These are phyloP conservation scores for Crataegus laevigata DNA, from an alignment of 306 rosid genomes.

Conservation along the genomic window DNA sequence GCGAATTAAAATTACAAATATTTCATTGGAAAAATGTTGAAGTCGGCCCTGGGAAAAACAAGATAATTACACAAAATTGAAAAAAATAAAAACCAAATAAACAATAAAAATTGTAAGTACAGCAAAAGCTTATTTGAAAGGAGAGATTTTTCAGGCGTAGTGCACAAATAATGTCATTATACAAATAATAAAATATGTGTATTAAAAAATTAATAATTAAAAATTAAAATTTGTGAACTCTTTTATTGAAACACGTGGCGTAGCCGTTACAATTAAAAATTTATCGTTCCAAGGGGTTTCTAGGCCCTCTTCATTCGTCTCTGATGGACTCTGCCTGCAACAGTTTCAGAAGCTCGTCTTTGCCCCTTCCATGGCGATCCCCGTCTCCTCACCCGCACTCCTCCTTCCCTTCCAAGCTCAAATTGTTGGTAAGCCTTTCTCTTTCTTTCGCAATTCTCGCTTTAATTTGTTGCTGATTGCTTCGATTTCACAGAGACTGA, in stretches of 20 bases:
- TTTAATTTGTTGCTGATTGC: neutral
- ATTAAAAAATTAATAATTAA: too few relatives aligned
- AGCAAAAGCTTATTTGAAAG: neutral
- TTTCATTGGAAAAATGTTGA: neutral
- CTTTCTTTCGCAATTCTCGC: neutral
- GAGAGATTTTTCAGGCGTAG: too few relatives aligned
- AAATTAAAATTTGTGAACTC: too few relatives aligned
- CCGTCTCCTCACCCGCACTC: constrained; percentile 41
- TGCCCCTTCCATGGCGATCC: constrained; percentile 39
- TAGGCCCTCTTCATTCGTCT: neutral
- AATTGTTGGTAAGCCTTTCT: constrained; percentile 31
- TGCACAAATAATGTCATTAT: too few relatives aligned
- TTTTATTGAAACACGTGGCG: too few relatives aligned
- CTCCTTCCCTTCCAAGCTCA: constrained; percentile 28
- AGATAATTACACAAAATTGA: neutral
- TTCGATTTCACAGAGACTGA: constrained; percentile 35
- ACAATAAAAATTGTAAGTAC: neutral
- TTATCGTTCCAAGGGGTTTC: neutral
- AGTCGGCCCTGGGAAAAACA: neutral
- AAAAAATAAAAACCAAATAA: neutral
- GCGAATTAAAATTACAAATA: neutral
- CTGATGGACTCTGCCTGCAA: constrained; percentile 57
- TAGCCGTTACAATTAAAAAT: too few relatives aligned
- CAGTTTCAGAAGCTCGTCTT: constrained; percentile 54
- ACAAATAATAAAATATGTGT: too few relatives aligned